Conservation (phyloP, 192 early-diverging fungal genomes). For the Entomortierella beljakovae region DNA sequence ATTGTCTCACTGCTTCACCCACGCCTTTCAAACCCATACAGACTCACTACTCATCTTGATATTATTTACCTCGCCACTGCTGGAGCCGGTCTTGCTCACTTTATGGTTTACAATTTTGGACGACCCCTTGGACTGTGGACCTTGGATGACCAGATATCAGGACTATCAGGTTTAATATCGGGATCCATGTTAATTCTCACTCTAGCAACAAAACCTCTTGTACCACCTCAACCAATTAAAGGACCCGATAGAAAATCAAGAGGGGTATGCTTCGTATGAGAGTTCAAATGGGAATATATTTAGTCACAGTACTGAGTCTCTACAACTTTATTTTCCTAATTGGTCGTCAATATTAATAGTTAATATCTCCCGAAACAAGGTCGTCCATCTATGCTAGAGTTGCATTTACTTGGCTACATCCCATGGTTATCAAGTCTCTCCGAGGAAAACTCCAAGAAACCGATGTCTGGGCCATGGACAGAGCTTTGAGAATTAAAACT, state of each 20-base stretch:
- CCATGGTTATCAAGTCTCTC: slow-evolving; percentile 49
- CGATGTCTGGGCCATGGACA: slow-evolving; percentile 47
- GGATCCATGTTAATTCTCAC: slow-evolving; percentile 20
- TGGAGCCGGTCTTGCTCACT: slow-evolving; percentile 28
- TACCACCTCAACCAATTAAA: slow-evolving; percentile 41
- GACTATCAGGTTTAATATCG: slow-evolving; percentile 33
- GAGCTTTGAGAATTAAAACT: slow-evolving; percentile 28
- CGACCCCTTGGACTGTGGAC: slow-evolving; percentile 49
- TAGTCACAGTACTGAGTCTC: background rate
- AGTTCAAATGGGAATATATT: background rate
- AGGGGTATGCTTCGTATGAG: slow-evolving; percentile 27
- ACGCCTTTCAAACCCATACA: slow-evolving; percentile 44
- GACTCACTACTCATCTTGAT: slow-evolving; percentile 40
- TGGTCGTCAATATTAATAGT: slow-evolving; percentile 1
- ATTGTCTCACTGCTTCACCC: slow-evolving; percentile 48
- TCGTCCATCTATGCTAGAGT: slow-evolving; percentile 44
- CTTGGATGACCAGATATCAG: slow-evolving; percentile 46
- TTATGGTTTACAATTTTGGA: slow-evolving; percentile 38
- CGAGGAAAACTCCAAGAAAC: slow-evolving; percentile 29
- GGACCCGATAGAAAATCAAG: slow-evolving; percentile 35
- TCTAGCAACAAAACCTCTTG: slow-evolving; percentile 46
- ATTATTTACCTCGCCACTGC: slow-evolving; percentile 48
- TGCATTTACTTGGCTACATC: slow-evolving; percentile 50
- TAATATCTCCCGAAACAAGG: slow-evolving; percentile 46
- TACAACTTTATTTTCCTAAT: background rate